phyloP scores from a whole-genome alignment of 2,329 filamentous ascomycete genomes.

The Neobulgaria alba region DNA sequence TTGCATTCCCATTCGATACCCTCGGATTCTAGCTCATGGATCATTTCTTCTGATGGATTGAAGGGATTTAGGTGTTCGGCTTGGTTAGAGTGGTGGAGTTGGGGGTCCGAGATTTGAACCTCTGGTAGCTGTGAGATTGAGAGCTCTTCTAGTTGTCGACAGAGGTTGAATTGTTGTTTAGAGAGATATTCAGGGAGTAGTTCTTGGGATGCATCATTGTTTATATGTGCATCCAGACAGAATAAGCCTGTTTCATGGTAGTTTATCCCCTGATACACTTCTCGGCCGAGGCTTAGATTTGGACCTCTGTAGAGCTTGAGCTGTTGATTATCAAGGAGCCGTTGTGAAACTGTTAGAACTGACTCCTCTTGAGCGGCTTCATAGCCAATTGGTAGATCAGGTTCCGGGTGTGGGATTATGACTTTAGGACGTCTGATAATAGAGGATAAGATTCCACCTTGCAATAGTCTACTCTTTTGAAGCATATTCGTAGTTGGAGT shows the following conservation, averaged over 20 bases:
- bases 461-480: background rate
- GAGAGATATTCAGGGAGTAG: constrained; percentile 37
- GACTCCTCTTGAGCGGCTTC: constrained; percentile 11
- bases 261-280: constrained; percentile 46
- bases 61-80: too few relatives aligned
- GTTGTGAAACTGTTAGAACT: constrained; percentile 24
- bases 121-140: too few relatives aligned
- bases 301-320: constrained; percentile 29
- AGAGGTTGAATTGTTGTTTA: constrained; percentile 38
- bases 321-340: constrained; percentile 34
- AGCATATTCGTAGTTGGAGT: background rate
- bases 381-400: constrained; percentile 33
- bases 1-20: too few relatives aligned
- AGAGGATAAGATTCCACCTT: constrained; percentile 1
- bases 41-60: too few relatives aligned
- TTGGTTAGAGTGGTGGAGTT: too few relatives aligned
- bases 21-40: too few relatives aligned
- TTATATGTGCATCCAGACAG: constrained; percentile 39
- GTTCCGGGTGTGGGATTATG: constrained; percentile 42
- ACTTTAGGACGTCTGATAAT: constrained; percentile 32
- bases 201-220: constrained; percentile 35
- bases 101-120: too few relatives aligned
- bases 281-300: too few relatives aligned
- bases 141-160: too few relatives aligned
- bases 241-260: constrained; percentile 41